These are phyloP conservation scores for Eruca vesicaria DNA, from an alignment of 441 rosid species.

Conservation along the genomic window DNA sequence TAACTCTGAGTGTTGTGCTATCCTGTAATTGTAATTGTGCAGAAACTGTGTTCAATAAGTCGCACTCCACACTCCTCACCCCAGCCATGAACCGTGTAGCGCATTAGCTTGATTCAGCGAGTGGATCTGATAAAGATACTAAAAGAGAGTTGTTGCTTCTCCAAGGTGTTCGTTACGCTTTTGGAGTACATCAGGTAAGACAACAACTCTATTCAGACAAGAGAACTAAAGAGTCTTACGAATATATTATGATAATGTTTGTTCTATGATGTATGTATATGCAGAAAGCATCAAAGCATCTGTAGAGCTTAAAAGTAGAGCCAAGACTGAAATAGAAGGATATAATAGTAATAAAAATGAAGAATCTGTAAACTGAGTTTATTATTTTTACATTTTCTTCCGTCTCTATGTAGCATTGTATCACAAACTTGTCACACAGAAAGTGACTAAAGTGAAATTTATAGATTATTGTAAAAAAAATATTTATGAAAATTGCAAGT, in stretches of 20 bases:
- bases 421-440: slow-evolving; percentile 4
- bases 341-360: slow-evolving; percentile 45
- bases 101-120: slow-evolving; percentile 71
- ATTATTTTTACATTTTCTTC: slow-evolving; percentile 11
- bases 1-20: too few species aligned
- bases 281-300: slow-evolving; percentile 98
- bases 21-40: too few species aligned
- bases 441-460: slow-evolving; percentile 25
- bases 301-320: slow-evolving; percentile 79
- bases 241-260: not conserved
- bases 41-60: too few species aligned
- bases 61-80: too few species aligned
- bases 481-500: not conserved
- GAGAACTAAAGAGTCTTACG: not conserved
- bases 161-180: slow-evolving; percentile 91
- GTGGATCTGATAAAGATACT: slow-evolving; percentile 83
- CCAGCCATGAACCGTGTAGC: slow-evolving; percentile 94
- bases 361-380: slow-evolving; percentile 35
- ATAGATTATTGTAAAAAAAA: not conserved
- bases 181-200: slow-evolving; percentile 88
- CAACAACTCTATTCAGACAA: not conserved
- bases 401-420: not conserved
- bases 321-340: slow-evolving; percentile 42
- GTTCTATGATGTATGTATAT: slow-evolving; percentile 12
- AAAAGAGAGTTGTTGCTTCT: slow-evolving; percentile 85